These are phyloP conservation scores for Taxawa tesnikishii DNA, from an alignment of 2,329 filamentous ascomycete species.

Conservation along the genomic window DNA sequence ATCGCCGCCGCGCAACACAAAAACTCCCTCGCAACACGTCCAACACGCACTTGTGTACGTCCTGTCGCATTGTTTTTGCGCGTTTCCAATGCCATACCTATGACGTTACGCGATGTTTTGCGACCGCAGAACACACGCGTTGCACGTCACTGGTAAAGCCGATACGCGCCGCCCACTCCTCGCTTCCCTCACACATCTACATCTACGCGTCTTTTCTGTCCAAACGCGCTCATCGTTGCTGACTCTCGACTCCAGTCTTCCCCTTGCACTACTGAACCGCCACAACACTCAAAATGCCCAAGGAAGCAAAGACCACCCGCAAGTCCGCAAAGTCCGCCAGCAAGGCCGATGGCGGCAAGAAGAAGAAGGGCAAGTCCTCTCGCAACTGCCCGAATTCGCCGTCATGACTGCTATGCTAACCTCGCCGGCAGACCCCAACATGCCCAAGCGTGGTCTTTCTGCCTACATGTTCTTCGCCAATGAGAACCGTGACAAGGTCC, in stretches of 20 bases:
- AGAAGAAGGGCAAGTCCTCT: constrained; percentile 63
- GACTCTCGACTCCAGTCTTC: too few species aligned
- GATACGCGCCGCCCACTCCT: too few species aligned
- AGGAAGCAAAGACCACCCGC: constrained; percentile 51
- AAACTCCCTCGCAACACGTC: not conserved
- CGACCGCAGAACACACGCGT: not conserved
- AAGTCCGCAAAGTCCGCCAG: constrained; percentile 37
- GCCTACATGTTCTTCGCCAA: constrained; percentile 99
- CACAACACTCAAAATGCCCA: constrained; percentile 46
- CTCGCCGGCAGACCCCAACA: constrained; percentile 70
- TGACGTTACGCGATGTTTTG: constrained; percentile 1
- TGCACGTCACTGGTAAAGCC: too few species aligned
- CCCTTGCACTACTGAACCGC: not conserved
- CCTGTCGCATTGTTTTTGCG: not conserved
- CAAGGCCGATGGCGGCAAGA: constrained; percentile 42
- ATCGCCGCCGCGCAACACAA: not conserved
- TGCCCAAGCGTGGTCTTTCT: constrained; percentile 96
- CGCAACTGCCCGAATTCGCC: too few species aligned
- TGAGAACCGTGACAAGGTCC: constrained; percentile 95
- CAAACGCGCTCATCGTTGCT: too few species aligned
- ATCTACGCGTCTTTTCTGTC: too few species aligned
- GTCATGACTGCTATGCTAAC: too few species aligned
- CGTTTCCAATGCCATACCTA: not conserved
- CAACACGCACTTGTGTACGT: not conserved
- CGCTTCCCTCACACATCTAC: too few species aligned